Percentiles rank a stretch among this genome's conserved stretches.
Evolutionary conservation across 768 basidiomycete genomes (phyloP).

Genomic region (Podaxis sp.): DNA sequence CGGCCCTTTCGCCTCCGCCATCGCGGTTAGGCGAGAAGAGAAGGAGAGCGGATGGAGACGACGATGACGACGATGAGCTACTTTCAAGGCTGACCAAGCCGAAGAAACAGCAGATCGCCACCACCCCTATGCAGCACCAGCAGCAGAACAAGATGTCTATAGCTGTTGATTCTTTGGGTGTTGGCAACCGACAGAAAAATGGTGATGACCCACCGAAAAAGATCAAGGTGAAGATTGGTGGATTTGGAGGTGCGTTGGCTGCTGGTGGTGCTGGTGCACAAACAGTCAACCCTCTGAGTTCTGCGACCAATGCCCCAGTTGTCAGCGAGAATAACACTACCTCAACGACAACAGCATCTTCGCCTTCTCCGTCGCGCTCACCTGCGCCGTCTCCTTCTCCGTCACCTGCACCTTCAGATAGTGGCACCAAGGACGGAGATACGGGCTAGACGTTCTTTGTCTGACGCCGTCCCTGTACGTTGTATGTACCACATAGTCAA

Average conservation of each 20-base stretch:
- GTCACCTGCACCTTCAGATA: constrained; percentile 54
- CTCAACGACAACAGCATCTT: constrained; percentile 6
- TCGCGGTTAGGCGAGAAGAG: constrained; percentile 70
- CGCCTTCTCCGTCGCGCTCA: constrained; percentile 21
- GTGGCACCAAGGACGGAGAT: constrained; percentile 71
- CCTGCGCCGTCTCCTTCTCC: constrained; percentile 33
- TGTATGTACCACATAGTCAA: constrained; percentile 13
- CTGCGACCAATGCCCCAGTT: neutral
- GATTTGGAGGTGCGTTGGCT: constrained; percentile 40
- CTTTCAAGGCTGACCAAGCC: constrained; percentile 62
- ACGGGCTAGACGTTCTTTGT: constrained; percentile 48
- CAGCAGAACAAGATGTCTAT: constrained; percentile 5
- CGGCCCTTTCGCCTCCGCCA: constrained; percentile 17
- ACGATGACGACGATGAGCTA: constrained; percentile 71
- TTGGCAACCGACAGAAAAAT: constrained; percentile 36
- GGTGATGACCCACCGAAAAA: constrained; percentile 66
- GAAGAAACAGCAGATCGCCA: constrained; percentile 45
- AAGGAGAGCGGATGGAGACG: constrained; percentile 61
- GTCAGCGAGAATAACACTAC: constrained; percentile 17
- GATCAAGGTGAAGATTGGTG: constrained; percentile 71
- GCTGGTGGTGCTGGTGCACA: neutral
- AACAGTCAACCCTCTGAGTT: neutral
- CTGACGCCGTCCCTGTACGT: constrained; percentile 13
- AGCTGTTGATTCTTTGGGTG: constrained; percentile 18
- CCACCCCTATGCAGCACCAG: neutral